Evolutionary conservation across 2,329 filamentous ascomycete species (phyloP).

Genomic region (Calonectria hongkongensis): DNA sequence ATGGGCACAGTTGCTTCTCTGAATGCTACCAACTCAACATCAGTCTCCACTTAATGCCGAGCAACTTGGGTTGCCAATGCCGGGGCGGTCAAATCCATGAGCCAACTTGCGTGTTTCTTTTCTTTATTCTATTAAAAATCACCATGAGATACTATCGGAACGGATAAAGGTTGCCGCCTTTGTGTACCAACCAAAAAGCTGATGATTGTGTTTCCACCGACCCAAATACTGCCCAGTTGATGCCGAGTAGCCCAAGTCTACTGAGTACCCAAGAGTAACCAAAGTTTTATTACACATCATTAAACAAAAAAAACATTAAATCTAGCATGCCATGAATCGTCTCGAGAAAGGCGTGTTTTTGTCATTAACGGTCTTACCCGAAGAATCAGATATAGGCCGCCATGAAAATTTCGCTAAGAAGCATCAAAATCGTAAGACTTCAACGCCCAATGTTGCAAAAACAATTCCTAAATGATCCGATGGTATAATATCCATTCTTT

Average conservation of each 20-base stretch:
- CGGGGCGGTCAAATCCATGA: neutral
- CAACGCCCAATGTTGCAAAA: neutral
- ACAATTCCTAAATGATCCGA: neutral
- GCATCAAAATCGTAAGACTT: no score
- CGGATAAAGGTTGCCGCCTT: neutral
- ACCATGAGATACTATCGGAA: neutral
- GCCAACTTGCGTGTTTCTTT: neutral
- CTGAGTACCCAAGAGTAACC: neutral
- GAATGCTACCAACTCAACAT: neutral
- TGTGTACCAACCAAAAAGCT: neutral
- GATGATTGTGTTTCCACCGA: neutral
- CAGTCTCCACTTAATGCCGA: slow-evolving; percentile 10
- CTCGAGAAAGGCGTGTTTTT: neutral
- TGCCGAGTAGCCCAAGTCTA: neutral
- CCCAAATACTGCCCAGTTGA: neutral
- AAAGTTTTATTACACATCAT: neutral
- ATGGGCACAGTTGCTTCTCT: neutral
- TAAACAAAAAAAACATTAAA: neutral
- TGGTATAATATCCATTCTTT: neutral
- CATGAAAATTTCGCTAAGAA: neutral
- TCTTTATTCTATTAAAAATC: neutral
- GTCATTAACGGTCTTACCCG: neutral
- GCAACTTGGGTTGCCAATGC: neutral
- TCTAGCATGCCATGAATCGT: neutral
- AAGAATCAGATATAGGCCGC: neutral